A percentile compares a stretch with the other conserved stretches of the same genome.
These are phyloP conservation scores for Breviolum minutum DNA, from an alignment of 73 alveolate species.

Conservation along the genomic window DNA sequence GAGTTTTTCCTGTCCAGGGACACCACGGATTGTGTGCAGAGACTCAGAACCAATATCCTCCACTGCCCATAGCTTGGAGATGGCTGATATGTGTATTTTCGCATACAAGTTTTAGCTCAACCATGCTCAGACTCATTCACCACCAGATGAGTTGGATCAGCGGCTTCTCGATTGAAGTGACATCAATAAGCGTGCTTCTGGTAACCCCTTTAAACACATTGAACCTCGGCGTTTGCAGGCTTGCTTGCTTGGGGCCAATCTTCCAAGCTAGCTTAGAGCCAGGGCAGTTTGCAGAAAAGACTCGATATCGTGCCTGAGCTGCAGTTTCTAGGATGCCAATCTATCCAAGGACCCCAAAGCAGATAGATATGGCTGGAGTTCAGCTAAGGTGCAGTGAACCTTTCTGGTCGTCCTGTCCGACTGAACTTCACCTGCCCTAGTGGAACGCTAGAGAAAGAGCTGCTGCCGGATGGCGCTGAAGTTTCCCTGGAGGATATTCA, in stretches of 20 bases:
- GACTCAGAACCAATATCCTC: no score
- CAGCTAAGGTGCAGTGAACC: conserved; percentile 48
- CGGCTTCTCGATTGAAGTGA: no score
- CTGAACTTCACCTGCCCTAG: conserved; percentile 29
- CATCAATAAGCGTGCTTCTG: no score
- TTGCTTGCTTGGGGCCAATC: conserved; percentile 71
- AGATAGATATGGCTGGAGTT: not conserved
- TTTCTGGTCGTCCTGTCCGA: conserved; percentile 53
- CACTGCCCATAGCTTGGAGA: no score
- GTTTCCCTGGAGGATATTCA: conserved; percentile 11
- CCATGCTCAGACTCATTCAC: no score
- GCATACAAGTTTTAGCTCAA: no score
- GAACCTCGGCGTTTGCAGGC: not conserved
- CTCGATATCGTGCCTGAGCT: conserved; percentile 27
- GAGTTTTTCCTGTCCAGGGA: no score
- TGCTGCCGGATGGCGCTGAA: conserved; percentile 42
- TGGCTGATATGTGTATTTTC: no score
- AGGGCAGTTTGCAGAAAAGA: conserved; percentile 38
- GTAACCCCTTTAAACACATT: not conserved
- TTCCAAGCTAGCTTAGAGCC: conserved; percentile 43
- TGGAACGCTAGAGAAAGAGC: not conserved
- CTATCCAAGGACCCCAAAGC: not conserved
- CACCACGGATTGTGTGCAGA: no score
- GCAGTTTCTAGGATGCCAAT: not conserved
- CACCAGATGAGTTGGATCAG: no score